Base-by-base conservation (phyloP, 768 basidiomycete genomes). In the Panus rudis region DNA sequence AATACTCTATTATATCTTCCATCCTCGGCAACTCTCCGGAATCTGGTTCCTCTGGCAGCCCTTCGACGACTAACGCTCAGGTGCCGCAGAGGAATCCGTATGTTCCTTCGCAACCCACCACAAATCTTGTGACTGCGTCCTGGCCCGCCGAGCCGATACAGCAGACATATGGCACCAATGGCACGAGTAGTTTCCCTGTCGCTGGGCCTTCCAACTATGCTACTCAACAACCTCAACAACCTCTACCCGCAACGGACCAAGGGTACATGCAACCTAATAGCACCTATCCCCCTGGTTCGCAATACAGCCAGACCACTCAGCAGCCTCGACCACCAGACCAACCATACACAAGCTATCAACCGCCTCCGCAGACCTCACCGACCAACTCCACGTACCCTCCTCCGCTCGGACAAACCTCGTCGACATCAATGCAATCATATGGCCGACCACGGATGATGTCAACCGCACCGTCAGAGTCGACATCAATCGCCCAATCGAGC, bases 1-100 rank as follows among this genome's bases (percentile, higher is more conserved):
- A 98, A 59, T 98, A 96, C 63, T 90, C 90, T 37, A 94, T 96
- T 52, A 78, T 98, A 5, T 90, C 88, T 37, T 79, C 85, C 19
- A 93, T 98, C 58, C 74, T 98, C 39, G 91, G 88, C 28, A 61
- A 52, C 35, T 52, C 55, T 17, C 56, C 59, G 12, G 63, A 63
- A 30, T 54, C 62, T 4, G 50, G 43, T n/a, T 47, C 51, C 7
- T 37, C 50, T n/a, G 45, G 50, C 13, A 52, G 47, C 19, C 52
- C 52, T 11, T 45, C 32, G 6, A 40, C 51, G 11, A 26, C 42
- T 3, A 50, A 52, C n/a, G 48, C 49, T 16, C 39, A 37, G 31
- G 7, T 41, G 4, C 42, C 39, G 10, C 56, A 16, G 39, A 42
- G 35, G 21, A 28, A 42, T 16, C 43, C 50, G 7, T 58, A 52